Evolutionary conservation across 2,329 filamentous ascomycete genomes (phyloP), one percentile per base, ranked within the genome.

Genomic region (Diaporthe citriasiana): DNA sequence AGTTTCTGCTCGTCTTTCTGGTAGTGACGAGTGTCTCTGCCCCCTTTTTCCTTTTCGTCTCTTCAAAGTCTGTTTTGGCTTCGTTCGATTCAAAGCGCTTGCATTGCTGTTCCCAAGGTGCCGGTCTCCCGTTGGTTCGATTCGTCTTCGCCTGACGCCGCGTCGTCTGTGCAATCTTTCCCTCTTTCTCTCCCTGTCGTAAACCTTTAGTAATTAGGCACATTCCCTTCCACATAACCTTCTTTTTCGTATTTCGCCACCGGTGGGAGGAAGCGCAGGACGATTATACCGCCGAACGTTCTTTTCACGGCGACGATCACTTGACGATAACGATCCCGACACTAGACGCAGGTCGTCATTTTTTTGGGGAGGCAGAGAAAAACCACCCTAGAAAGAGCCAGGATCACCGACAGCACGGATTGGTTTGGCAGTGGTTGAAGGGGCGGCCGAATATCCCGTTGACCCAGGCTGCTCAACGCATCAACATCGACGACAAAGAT

Each of bases 311-410:
- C 50, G 40, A 68, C 50, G 42, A 55, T 30, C 47, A 69, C 25
- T 65, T 51, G 27, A 51, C 59, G 47, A 42, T 33, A 42, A 73
- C 73, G 72, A 78, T 77, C 33, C 22, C 45, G 60, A 57, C 47
- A 65, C 55, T 60, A 73, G 83, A 84, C 83, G 83, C 83, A 80
- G 83, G 83, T 74, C 83, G 83, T 84, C 83, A 74, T 72, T 33
- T 63, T 3, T 76, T 76, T 78, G 75, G 47, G 45, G 45, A 50
- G 45, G 42, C 63, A 53, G 45, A 66, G 63, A n/a, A 27, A 76
- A 71, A 72, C 73, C 56, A 51, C 53, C 45, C 57, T 65, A 68
- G 68, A 74, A 69, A 69, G 69, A 76, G 71, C 55, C 73, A 51
- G 72, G 42, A 57, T 55, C 65, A 51, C 55, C 50, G 63, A 57